A percentile compares a stretch with the other conserved stretches of the same genome.
These are phyloP conservation scores for Aspergillus fumigatiaffinis DNA, from an alignment of 2,329 filamentous ascomycete species.

Conservation along the genomic window DNA sequence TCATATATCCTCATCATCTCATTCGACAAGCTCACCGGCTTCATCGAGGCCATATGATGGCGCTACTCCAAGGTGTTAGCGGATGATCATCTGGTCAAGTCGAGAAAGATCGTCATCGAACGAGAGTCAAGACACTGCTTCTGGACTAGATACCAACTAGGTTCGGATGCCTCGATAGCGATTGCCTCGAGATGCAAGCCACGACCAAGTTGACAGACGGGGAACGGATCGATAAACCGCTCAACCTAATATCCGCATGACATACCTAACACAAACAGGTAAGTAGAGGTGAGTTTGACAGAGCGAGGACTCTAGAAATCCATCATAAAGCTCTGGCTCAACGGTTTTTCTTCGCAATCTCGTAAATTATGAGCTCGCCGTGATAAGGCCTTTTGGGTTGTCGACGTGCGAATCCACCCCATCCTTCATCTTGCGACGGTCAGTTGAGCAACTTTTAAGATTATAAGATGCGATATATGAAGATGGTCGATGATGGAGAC, in stretches of 20 bases:
- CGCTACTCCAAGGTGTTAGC: not conserved
- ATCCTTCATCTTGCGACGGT: not conserved
- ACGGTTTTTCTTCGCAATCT: slow-evolving; percentile 8
- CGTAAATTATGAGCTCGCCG: not conserved
- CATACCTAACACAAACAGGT: slow-evolving; percentile 15
- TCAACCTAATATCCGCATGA: slow-evolving; percentile 33
- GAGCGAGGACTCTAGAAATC: slow-evolving; percentile 4
- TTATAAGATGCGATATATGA: not conserved
- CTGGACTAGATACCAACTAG: not conserved
- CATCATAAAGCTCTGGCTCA: slow-evolving; percentile 4
- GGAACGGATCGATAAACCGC: slow-evolving; percentile 32
- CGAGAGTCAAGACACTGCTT: not conserved
- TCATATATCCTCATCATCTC: not conserved
- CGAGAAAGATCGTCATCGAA: not conserved
- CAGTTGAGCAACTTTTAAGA: not conserved
- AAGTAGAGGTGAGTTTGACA: not conserved
- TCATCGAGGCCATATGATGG: not conserved
- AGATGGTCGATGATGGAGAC: not conserved
- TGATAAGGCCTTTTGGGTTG: not conserved
- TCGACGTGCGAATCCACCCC: not conserved
- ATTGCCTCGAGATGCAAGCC: slow-evolving; percentile 6
- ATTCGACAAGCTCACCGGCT: not conserved
- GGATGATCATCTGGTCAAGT: not conserved
- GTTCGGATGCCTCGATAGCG: not conserved
- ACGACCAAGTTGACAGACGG: slow-evolving; percentile 19